Percentiles rank a stretch among this genome's conserved stretches.
phyloP scores from a whole-genome alignment of 2,329 filamentous ascomycete genomes.

The Penicillium sp. region DNA sequence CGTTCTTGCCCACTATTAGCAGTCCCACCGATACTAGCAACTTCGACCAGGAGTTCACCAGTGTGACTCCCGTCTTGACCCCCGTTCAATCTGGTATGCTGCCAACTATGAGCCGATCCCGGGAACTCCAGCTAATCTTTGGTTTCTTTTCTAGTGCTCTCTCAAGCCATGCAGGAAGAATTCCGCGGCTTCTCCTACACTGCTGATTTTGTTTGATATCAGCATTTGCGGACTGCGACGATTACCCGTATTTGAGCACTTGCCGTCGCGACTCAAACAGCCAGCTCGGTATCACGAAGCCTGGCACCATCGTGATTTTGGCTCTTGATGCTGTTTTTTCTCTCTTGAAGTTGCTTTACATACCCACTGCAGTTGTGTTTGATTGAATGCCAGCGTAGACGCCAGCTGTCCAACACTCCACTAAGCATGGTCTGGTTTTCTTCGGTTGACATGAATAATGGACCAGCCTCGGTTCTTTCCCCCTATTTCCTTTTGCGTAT shows the following conservation, averaged over 20 bases:
- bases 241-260: constrained; percentile 14
- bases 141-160: constrained; percentile 65
- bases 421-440: constrained; percentile 16
- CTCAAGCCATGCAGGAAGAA: constrained; percentile 98
- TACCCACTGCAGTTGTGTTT: constrained; percentile 26
- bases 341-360: constrained; percentile 22
- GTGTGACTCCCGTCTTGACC: constrained; percentile 93
- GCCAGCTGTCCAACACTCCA: constrained; percentile 11
- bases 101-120: background rate
- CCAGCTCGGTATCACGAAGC: background rate
- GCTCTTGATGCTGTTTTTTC: constrained; percentile 13
- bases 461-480: constrained; percentile 14
- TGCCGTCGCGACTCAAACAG: constrained; percentile 1
- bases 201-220: constrained; percentile 73
- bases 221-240: constrained; percentile 6
- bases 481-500: constrained; percentile 14
- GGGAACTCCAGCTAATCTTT: constrained; percentile 16
- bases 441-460: constrained; percentile 24
- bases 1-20: constrained; percentile 86
- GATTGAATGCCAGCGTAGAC: constrained; percentile 19
- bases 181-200: constrained; percentile 99
- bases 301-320: background rate
- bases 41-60: constrained; percentile 98
- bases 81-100: constrained; percentile 91
- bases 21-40: constrained; percentile 98